Evolutionary conservation across 106 monocot species (phyloP).

Genomic region (Agapanthus africanus): DNA sequence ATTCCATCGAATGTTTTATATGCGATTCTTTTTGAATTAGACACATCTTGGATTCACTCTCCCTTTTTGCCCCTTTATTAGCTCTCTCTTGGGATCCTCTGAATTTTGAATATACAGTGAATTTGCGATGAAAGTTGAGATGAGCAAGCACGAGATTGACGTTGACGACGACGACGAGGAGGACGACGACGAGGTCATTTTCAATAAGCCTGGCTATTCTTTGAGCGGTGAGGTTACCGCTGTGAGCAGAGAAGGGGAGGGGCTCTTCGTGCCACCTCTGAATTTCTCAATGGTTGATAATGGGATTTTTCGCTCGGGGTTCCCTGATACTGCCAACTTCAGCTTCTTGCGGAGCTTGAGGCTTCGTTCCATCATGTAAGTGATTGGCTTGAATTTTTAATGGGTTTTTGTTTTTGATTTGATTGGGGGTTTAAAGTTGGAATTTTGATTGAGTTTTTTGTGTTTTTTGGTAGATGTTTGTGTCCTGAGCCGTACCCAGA

Average conservation of each 20-base stretch:
- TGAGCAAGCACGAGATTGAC: neutral
- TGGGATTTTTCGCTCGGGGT: slow-evolving; percentile 50
- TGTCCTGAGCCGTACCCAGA: slow-evolving; percentile 43
- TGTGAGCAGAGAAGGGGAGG: neutral
- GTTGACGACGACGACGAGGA: neutral
- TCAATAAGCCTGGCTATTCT: neutral
- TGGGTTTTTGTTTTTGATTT: neutral
- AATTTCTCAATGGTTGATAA: slow-evolving; percentile 46
- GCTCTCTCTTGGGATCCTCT: neutral
- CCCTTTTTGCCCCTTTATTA: neutral
- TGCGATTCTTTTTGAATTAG: neutral
- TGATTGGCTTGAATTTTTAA: neutral
- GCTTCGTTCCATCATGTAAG: slow-evolving; percentile 37
- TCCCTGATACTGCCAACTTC: slow-evolving; percentile 35
- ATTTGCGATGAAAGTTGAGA: slow-evolving; percentile 6
- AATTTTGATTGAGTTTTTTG: neutral
- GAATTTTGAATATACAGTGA: neutral
- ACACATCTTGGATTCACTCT: neutral
- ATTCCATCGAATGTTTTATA: slow-evolving; percentile 5
- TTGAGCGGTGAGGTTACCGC: neutral
- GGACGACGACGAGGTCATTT: neutral
- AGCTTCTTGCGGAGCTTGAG: slow-evolving; percentile 30
- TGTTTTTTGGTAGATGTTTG: slow-evolving; percentile 19
- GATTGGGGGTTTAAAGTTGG: neutral
- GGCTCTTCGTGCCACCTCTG: slow-evolving; percentile 27